Evolutionary conservation across 768 basidiomycete genomes (phyloP).

Genomic region (Hydnum rufescens): DNA sequence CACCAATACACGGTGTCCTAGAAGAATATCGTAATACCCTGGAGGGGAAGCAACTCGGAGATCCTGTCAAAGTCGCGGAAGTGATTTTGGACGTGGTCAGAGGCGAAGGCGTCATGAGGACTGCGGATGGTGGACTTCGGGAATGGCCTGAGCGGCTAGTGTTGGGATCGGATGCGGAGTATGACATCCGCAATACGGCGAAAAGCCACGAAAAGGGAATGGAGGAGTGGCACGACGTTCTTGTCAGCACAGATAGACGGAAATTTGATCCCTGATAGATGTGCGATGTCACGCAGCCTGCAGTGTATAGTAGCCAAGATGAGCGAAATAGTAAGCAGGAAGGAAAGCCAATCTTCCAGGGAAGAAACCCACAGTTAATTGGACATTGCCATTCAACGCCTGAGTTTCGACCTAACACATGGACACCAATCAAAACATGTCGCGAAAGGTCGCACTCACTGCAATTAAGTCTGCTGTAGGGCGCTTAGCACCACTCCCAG

Average conservation of each 20-base stretch:
- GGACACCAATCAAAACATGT: no score
- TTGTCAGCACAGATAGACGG: not conserved
- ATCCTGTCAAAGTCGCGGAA: not conserved
- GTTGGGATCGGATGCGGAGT: not conserved
- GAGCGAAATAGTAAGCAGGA: no score
- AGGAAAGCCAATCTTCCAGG: no score
- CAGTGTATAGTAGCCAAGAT: no score
- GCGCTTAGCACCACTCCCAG: no score
- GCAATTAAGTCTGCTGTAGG: no score
- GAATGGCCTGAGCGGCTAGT: not conserved
- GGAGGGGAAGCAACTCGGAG: not conserved
- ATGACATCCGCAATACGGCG: not conserved
- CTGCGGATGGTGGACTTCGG: not conserved
- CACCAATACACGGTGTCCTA: not conserved
- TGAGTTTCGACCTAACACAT: no score
- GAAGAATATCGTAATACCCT: not conserved
- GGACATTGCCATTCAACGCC: no score
- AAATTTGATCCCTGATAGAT: slow-evolving; percentile 1
- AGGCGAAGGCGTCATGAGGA: not conserved
- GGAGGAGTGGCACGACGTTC: not conserved
- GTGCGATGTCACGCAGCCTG: no score
- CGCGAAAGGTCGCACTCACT: no score
- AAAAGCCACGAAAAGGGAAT: not conserved
- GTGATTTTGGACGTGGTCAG: not conserved
- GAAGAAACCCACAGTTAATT: no score